Evolutionary conservation across 1,139 yeast species (phyloP).

Genomic region (Spencermartinsiella ligniputridi): DNA sequence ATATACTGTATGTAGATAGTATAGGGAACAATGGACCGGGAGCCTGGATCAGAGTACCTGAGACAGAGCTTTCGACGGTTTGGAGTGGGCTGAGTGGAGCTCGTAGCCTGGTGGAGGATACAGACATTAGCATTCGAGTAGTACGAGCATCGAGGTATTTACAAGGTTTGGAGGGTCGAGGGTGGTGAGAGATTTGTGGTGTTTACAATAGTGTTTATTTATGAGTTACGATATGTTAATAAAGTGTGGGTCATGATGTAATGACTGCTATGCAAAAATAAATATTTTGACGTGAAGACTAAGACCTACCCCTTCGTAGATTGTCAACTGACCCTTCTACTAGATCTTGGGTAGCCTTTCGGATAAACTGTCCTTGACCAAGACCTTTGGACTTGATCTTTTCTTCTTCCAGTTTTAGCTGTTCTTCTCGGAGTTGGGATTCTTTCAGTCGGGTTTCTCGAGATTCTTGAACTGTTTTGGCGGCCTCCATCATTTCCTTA

Average conservation of each 20-base stretch:
- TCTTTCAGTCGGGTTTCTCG: slow-evolving; percentile 39
- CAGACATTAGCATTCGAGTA: slow-evolving; percentile 22
- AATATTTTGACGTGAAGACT: too few relatives aligned
- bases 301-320: not conserved
- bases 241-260: too few relatives aligned
- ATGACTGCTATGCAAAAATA: too few relatives aligned
- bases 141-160: slow-evolving; percentile 26
- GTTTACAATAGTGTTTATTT: not conserved
- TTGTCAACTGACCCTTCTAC: slow-evolving; percentile 1
- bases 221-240: not conserved
- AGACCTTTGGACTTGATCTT: slow-evolving; percentile 70
- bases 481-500: slow-evolving; percentile 12
- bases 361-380: slow-evolving; percentile 35
- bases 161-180: not conserved
- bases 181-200: not conserved
- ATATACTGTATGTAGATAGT: slow-evolving; percentile 33
- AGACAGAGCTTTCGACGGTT: slow-evolving; percentile 21
- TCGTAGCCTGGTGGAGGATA: slow-evolving; percentile 8
- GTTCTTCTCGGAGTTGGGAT: slow-evolving; percentile 47
- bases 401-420: slow-evolving; percentile 66
- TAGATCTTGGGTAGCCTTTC: slow-evolving; percentile 11
- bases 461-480: slow-evolving; percentile 30
- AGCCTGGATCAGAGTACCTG: slow-evolving; percentile 28
- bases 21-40: slow-evolving; percentile 18
- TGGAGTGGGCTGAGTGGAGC: slow-evolving; percentile 28